Base-by-base conservation (phyloP, 352 stramenopile species). In the Globisporangium ultimum region DNA sequence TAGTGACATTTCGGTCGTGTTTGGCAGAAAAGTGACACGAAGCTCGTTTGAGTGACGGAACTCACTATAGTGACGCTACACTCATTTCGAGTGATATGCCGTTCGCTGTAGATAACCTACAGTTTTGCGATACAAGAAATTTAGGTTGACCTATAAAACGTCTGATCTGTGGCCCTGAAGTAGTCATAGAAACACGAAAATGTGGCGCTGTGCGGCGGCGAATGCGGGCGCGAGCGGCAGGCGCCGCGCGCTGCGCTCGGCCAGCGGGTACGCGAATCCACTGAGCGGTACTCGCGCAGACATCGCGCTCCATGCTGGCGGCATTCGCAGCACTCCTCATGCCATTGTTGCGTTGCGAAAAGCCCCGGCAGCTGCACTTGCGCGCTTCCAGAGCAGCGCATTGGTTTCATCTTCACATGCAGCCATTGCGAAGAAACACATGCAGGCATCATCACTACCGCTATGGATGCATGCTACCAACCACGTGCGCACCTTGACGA, bases 401-500 rank as follows among this genome's bases (percentile, higher is more conserved):
- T n/a, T 18, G 40, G 17, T 45, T 2, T 8, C 40, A 2, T 45
- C 40, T 18, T n/a, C 13, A 18, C 13, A 45, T 8, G 12, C 40
- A 45, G 40, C 40, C 1, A 45, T 45, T 45, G 40, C 40, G 12
- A 45, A 45, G 40, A 45, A n/a, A 1, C 7, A 45, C 40, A 18
- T 8, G 40, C 2, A 45, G 12, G 13, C 17, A n/a, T n/a, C 17
- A n/a, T 5, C 10, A 8, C 12, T 45, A 10, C 17, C 40, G 12
- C 40, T n/a, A 18, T 45, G 40, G 40, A 45, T 10, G 40, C 40
- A 10, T 36, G 28, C 28, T 10, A 36, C 0, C 40, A 5, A 5
- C 7, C 12, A 10, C 13, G 10, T 45, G 40, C 68, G 66, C 22
- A 22, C 28, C 13, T 68, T 77, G 45, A 64, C 77, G 10, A 70